These are phyloP conservation scores for Saccharomyces hybrid DNA, from an alignment of 1,139 yeast species.

Conservation along the genomic window DNA sequence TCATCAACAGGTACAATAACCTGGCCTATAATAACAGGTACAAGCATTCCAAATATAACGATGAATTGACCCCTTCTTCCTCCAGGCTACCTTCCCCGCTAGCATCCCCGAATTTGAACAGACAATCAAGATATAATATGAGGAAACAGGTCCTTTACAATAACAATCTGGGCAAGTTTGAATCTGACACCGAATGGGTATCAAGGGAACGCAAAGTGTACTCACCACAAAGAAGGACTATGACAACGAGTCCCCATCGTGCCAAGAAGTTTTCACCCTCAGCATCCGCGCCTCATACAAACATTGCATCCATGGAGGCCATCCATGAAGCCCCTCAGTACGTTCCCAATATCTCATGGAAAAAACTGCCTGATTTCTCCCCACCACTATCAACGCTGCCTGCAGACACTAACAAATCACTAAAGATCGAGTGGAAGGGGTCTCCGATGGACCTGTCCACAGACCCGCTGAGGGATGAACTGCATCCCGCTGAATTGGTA, in stretches of 20 bases:
- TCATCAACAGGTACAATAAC: background rate
- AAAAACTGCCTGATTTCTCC: slow-evolving; percentile 60
- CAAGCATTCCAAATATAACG: background rate
- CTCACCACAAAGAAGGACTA: slow-evolving; percentile 3
- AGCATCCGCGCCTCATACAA: slow-evolving; percentile 3
- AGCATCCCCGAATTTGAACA: background rate
- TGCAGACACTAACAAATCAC: slow-evolving; percentile 53
- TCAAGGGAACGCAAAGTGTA: slow-evolving; percentile 1
- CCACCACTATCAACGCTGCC: slow-evolving; percentile 64
- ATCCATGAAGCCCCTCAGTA: slow-evolving; percentile 11
- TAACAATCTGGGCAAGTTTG: background rate
- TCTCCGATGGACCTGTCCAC: slow-evolving; percentile 83
- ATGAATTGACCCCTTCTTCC: background rate
- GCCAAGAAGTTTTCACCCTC: slow-evolving; percentile 7
- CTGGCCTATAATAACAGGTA: background rate
- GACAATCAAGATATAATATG: slow-evolving; percentile 4
- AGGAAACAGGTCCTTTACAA: background rate
- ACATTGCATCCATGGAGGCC: slow-evolving; percentile 4
- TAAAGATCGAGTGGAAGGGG: slow-evolving; percentile 95
- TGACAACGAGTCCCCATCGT: slow-evolving; percentile 7
- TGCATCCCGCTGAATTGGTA: slow-evolving; percentile 88
- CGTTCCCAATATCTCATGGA: slow-evolving; percentile 46
- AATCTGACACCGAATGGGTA: background rate
- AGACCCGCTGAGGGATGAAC: slow-evolving; percentile 62
- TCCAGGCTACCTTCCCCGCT: background rate